Percentiles rank a stretch among this genome's conserved stretches.
These are phyloP conservation scores for Hypoxylon sp. DNA, from an alignment of 2,329 filamentous ascomycete species.

Conservation along the genomic window DNA sequence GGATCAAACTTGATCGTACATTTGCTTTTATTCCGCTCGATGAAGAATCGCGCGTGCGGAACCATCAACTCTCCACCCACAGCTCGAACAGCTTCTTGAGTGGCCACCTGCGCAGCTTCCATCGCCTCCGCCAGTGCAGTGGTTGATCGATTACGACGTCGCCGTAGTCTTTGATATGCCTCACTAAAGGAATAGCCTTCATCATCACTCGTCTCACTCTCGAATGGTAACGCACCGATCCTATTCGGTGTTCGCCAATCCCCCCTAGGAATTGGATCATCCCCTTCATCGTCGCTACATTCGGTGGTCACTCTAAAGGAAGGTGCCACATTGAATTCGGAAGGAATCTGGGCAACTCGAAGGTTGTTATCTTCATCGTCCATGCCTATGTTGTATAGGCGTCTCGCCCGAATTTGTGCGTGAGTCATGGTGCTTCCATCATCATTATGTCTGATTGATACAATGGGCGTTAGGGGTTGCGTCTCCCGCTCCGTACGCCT, in stretches of 20 bases:
- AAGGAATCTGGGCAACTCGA: slow-evolving; percentile 69
- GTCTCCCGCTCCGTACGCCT: slow-evolving; percentile 49
- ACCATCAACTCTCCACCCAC: slow-evolving; percentile 74
- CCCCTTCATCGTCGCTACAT: slow-evolving; percentile 72
- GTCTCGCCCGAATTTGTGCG: slow-evolving; percentile 61
- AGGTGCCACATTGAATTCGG: slow-evolving; percentile 66
- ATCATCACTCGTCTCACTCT: slow-evolving; percentile 63
- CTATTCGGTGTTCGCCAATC: slow-evolving; percentile 64
- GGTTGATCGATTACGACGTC: slow-evolving; percentile 47
- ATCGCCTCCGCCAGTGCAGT: slow-evolving; percentile 59
- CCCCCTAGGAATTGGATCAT: slow-evolving; percentile 52
- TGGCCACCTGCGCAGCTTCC: slow-evolving; percentile 67
- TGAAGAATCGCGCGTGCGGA: slow-evolving; percentile 86
- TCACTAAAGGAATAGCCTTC: slow-evolving; percentile 54
- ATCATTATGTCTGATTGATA: slow-evolving; percentile 68
- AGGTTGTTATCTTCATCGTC: slow-evolving; percentile 62
- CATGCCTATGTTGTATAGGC: slow-evolving; percentile 61
- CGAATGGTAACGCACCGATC: slow-evolving; percentile 70
- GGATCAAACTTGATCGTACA: slow-evolving; percentile 90
- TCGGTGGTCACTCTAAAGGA: slow-evolving; percentile 71
- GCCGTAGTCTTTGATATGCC: slow-evolving; percentile 51
- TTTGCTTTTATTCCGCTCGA: slow-evolving; percentile 84
- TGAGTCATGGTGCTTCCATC: slow-evolving; percentile 66
- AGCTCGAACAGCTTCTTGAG: slow-evolving; percentile 70
- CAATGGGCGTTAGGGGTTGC: slow-evolving; percentile 57